phyloP scores from a whole-genome alignment of 306 rosid genomes.

The Macrotyloma uniflorum region DNA sequence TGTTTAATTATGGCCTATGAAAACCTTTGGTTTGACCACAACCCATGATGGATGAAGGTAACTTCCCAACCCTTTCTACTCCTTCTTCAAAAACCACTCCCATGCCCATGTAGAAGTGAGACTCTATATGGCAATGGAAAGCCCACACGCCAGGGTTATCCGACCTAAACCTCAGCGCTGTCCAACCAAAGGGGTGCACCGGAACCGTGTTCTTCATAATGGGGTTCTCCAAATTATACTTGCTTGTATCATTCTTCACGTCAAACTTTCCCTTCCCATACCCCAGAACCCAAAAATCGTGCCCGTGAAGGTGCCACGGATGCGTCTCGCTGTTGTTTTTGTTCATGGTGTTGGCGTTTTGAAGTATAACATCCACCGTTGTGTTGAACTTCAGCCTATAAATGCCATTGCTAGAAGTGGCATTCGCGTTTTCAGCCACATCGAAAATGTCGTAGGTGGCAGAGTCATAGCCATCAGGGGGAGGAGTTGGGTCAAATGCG shows the following conservation, averaged over 20 bases:
- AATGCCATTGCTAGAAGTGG: conserved; percentile 55
- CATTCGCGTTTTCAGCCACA: conserved; percentile 41
- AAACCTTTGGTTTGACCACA: conserved; percentile 63
- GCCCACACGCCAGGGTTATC: conserved; percentile 91
- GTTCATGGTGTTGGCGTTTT: conserved; percentile 56
- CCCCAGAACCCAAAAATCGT: conserved; percentile 64
- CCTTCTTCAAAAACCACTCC: conserved; percentile 90
- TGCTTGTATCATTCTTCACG: conserved; percentile 47
- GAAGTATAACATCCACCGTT: conserved; percentile 59
- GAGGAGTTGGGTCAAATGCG: conserved; percentile 59
- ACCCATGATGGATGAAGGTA: conserved; percentile 83
- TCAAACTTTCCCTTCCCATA: conserved; percentile 58
- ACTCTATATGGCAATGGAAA: conserved; percentile 88
- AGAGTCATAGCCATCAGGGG: conserved; percentile 66
- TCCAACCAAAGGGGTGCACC: conserved; percentile 79
- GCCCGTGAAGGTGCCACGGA: conserved; percentile 72
- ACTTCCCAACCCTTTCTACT: conserved; percentile 56
- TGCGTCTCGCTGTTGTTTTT: conserved; percentile 53
- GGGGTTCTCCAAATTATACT: conserved; percentile 76
- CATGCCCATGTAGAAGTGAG: conserved; percentile 93
- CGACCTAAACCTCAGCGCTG: conserved; percentile 78
- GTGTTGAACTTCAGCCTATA: conserved; percentile 51
- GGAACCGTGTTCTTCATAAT: conserved; percentile 86
- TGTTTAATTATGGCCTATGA: conserved; percentile 34
- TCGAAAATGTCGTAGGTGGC: conserved; percentile 52